Percentiles rank a stretch among this genome's conserved stretches.
These are phyloP conservation scores for Penicillium chermesinum DNA, from an alignment of 495 filamentous ascomycete species.

Conservation along the genomic window DNA sequence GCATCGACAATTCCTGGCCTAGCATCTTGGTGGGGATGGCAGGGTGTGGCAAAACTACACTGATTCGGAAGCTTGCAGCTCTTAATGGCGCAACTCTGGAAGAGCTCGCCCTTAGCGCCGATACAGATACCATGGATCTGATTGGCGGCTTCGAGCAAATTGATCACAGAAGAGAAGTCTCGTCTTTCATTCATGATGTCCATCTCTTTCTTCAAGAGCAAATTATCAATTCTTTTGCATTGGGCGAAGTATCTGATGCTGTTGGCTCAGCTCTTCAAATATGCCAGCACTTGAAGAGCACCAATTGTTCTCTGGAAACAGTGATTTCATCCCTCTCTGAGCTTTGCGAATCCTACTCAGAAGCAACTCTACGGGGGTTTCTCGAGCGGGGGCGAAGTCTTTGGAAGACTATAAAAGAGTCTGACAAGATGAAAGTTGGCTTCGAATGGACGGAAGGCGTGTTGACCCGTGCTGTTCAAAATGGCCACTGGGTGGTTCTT, in stretches of 20 bases:
- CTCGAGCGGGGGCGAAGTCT: constrained; percentile 33
- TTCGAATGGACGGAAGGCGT: constrained; percentile 97
- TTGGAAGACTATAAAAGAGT: constrained; percentile 36
- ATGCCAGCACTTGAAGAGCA: constrained; percentile 29
- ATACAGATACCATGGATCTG: constrained; percentile 94
- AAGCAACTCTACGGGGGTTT: constrained; percentile 30
- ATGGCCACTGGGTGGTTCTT: constrained; percentile 87
- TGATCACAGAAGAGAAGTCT: constrained; percentile 65
- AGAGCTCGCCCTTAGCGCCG: constrained; percentile 79
- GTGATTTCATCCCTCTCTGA: constrained; percentile 31
- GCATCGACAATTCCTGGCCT: constrained; percentile 79
- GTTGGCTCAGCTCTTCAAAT: constrained; percentile 29
- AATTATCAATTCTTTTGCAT: constrained; percentile 46
- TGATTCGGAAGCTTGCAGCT: constrained; percentile 75
- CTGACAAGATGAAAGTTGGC: constrained; percentile 59
- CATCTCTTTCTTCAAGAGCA: constrained; percentile 48
- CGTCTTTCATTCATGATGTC: constrained; percentile 50
- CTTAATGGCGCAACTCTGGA: constrained; percentile 65
- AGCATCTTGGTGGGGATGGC: constrained; percentile 83
- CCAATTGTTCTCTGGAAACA: constrained; percentile 30
- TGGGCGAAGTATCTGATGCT: constrained; percentile 29
- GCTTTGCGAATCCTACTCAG: constrained; percentile 25
- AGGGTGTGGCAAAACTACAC: constrained; percentile 77
- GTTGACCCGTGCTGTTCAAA: constrained; percentile 77
- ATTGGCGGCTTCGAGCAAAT: constrained; percentile 96